phyloP scores from a whole-genome alignment of 805 yeast genomes.

The Candida pini region DNA sequence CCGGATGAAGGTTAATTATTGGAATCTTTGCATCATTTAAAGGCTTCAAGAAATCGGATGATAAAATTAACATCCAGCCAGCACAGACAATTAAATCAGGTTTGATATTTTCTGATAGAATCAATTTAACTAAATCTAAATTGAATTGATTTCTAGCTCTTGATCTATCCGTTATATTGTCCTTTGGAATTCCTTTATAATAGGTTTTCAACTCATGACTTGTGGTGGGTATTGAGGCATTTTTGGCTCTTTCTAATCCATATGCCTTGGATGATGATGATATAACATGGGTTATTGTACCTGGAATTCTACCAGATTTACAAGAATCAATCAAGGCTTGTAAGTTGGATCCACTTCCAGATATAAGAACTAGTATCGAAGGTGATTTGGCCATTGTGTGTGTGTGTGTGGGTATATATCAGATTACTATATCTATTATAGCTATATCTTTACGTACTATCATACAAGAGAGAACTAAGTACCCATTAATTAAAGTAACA shows the following conservation, averaged over 20 bases:
- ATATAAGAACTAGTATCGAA: constrained; percentile 69
- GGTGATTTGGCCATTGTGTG: no score
- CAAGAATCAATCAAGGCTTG: constrained; percentile 88
- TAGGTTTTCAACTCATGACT: constrained; percentile 69
- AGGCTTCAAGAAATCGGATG: constrained; percentile 68
- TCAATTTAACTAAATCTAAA: constrained; percentile 64
- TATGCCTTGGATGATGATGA: constrained; percentile 85
- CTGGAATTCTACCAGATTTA: constrained; percentile 31
- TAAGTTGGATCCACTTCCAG: constrained; percentile 93
- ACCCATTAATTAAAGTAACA: no score
- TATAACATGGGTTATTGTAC: constrained; percentile 66
- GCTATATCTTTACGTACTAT: no score
- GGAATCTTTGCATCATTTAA: constrained; percentile 56
- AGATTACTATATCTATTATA: no score
- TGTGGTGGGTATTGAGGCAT: constrained; percentile 63
- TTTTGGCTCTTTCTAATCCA: constrained; percentile 75
- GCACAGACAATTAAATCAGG: constrained; percentile 95
- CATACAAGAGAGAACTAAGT: no score
- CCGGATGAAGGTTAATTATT: constrained; percentile 93
- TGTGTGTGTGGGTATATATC: no score
- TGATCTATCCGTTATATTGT: constrained; percentile 50
- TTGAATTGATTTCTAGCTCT: constrained; percentile 69
- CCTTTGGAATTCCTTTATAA: constrained; percentile 70
- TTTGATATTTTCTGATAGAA: constrained; percentile 41
- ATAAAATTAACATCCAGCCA: constrained; percentile 95